A percentile compares a stretch with the other conserved stretches of the same genome.
Evolutionary conservation across 2,329 filamentous ascomycete species (phyloP).

Genomic region (Alternaria sp.): DNA sequence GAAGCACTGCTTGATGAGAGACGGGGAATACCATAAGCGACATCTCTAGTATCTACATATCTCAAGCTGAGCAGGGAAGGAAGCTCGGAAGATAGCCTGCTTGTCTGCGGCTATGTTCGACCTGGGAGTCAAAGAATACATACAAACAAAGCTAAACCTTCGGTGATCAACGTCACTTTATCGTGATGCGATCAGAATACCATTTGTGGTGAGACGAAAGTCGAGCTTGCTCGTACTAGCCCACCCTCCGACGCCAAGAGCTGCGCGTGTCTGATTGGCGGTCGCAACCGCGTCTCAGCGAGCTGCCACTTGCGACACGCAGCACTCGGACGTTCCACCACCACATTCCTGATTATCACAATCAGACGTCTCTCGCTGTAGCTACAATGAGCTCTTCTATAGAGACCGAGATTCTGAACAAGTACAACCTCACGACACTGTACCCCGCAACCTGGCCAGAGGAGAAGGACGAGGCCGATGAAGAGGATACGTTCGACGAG

Average conservation of each 20-base stretch:
- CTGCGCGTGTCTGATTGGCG: conserved; percentile 34
- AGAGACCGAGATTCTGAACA: conserved; percentile 81
- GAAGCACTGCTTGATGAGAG: too few species aligned
- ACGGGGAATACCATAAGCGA: too few species aligned
- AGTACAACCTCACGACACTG: conserved; percentile 84
- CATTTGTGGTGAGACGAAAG: background rate
- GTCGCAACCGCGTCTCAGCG: conserved; percentile 29
- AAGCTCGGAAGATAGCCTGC: too few species aligned
- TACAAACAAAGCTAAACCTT: too few species aligned
- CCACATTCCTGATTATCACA: conserved; percentile 4
- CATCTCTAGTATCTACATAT: too few species aligned
- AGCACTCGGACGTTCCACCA: conserved; percentile 10
- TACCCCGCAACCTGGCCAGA: conserved; percentile 87
- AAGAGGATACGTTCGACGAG: conserved; percentile 65
- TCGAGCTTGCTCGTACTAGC: background rate
- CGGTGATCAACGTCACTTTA: too few species aligned
- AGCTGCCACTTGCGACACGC: conserved; percentile 24
- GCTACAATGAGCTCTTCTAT: conserved; percentile 41
- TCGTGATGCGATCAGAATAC: too few species aligned
- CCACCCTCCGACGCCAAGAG: conserved; percentile 19
- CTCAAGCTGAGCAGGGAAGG: too few species aligned
- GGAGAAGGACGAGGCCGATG: conserved; percentile 75
- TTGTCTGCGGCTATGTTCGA: too few species aligned
- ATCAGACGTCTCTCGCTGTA: conserved; percentile 7
- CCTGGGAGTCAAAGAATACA: too few species aligned